Evolutionary conservation across 2,329 filamentous ascomycete species (phyloP).

Genomic region (Kalmusia sp.): DNA sequence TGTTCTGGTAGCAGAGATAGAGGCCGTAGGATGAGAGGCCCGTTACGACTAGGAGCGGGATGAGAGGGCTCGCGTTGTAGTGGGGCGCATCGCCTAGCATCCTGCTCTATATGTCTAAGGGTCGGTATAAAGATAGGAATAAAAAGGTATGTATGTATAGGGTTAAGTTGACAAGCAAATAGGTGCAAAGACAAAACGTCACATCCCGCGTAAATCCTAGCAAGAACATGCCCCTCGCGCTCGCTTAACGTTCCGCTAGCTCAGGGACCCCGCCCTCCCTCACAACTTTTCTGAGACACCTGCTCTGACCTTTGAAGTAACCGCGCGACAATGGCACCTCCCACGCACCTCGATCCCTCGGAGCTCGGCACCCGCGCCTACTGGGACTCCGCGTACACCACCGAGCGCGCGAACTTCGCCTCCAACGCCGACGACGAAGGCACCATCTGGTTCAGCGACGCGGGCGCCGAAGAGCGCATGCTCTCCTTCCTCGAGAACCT

Average conservation of each 20-base stretch:
- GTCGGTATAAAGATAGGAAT: too few species aligned
- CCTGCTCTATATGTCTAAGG: too few species aligned
- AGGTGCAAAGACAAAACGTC: neutral
- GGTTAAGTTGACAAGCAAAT: too few species aligned
- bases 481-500: conserved; percentile 67
- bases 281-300: neutral
- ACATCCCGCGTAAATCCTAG: neutral
- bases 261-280: neutral
- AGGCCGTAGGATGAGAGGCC: conserved; percentile 39
- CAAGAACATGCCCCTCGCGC: conserved; percentile 1
- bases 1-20: conserved; percentile 43
- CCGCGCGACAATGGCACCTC: conserved; percentile 22
- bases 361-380: conserved; percentile 79
- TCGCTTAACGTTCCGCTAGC: conserved; percentile 2
- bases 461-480: conserved; percentile 83
- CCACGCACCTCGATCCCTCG: conserved; percentile 71
- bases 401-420: conserved; percentile 74
- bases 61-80: conserved; percentile 12
- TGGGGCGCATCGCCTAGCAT: conserved; percentile 3
- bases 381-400: conserved; percentile 71
- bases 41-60: conserved; percentile 26
- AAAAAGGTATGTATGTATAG: too few species aligned
- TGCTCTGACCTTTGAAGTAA: neutral
- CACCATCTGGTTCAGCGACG: conserved; percentile 96
- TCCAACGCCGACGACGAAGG: conserved; percentile 79